These are phyloP conservation scores for Astragalus glycyphyllos DNA, from an alignment of 306 rosid species.

Conservation along the genomic window DNA sequence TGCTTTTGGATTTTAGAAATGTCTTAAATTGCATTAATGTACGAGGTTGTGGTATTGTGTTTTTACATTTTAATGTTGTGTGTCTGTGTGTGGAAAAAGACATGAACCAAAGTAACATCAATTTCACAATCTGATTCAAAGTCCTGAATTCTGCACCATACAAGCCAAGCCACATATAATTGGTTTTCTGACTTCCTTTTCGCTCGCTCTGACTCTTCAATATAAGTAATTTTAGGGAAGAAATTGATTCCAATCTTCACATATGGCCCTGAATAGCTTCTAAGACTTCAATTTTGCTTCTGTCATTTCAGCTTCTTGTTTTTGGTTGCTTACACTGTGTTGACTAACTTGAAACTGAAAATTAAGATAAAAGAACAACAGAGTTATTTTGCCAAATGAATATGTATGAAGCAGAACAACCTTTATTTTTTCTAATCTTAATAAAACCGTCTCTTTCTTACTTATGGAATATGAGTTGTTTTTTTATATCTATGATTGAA, in stretches of 20 bases:
- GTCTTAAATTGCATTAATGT: slow-evolving; percentile 27
- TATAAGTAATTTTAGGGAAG: no score
- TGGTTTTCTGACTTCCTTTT: neutral
- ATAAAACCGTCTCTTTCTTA: neutral
- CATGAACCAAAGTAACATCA: no score
- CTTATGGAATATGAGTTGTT: slow-evolving; percentile 5
- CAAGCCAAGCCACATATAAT: no score
- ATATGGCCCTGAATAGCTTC: no score
- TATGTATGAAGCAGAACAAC: neutral
- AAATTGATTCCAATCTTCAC: no score
- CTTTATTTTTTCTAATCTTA: slow-evolving; percentile 12
- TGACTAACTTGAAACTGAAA: neutral
- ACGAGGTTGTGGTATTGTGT: slow-evolving; percentile 14
- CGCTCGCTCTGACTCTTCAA: neutral
- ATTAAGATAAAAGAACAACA: no score
- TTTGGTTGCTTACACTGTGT: slow-evolving; percentile 8
- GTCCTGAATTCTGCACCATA: no score
- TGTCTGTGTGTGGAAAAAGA: neutral
- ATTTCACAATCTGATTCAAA: no score
- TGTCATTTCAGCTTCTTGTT: neutral
- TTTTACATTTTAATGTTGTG: slow-evolving; percentile 6
- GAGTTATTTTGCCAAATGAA: no score
- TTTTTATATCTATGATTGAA: slow-evolving; percentile 23
- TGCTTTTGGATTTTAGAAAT: slow-evolving; percentile 14
- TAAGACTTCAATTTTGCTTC: no score